Evolutionary conservation across 352 stramenopile species (phyloP).

Genomic region (Plasmopara halstedii): DNA sequence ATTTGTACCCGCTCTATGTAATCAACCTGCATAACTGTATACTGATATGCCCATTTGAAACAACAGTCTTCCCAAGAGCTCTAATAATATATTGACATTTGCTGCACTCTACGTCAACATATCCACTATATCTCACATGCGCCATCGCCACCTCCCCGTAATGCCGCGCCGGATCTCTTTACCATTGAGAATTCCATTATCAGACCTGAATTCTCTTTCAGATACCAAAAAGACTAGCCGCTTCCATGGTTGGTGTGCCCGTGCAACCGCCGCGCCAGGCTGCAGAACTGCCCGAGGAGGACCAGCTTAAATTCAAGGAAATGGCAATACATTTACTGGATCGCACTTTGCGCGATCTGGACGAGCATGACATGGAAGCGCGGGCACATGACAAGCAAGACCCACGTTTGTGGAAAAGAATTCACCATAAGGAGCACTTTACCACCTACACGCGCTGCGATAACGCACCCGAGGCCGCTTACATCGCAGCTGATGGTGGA

Average conservation of each 20-base stretch:
- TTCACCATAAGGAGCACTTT: conserved; percentile 25
- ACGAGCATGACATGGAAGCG: conserved; percentile 24
- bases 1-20: neutral
- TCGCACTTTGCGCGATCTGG: conserved; percentile 27
- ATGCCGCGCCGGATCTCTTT: neutral
- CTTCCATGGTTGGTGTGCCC: conserved; percentile 10
- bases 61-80: neutral
- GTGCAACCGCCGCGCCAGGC: conserved; percentile 14
- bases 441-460: conserved; percentile 27
- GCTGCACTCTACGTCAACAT: neutral
- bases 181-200: neutral
- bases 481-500: conserved; percentile 21
- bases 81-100: neutral
- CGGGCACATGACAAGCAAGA: conserved; percentile 19
- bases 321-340: conserved; percentile 32
- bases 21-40: neutral
- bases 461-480: conserved; percentile 18
- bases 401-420: conserved; percentile 27
- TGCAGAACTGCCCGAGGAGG: conserved; percentile 14
- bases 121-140: conserved; percentile 6
- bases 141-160: conserved; percentile 1
- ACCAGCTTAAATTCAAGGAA: conserved; percentile 30
- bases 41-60: neutral
- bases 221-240: neutral
- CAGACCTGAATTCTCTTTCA: conserved; percentile 18